Percentiles rank a stretch among this genome's conserved stretches.
These are phyloP conservation scores for Cadophora sp. DNA, from an alignment of 2,329 filamentous ascomycete species.

Conservation along the genomic window DNA sequence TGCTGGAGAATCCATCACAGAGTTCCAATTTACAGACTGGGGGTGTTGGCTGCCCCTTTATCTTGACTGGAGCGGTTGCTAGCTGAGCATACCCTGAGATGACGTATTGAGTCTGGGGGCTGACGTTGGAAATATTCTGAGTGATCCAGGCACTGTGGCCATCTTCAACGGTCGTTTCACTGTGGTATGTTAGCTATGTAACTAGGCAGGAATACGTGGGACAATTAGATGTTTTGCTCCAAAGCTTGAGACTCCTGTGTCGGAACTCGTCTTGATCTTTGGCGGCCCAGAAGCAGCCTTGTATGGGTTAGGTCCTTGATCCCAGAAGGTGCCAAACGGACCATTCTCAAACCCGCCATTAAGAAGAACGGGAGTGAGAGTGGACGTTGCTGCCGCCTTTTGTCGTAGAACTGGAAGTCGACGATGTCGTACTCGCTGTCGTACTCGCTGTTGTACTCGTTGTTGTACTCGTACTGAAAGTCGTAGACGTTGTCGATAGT, in stretches of 20 bases:
- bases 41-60: background rate
- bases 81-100: slow-evolving; percentile 17
- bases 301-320: background rate
- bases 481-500: background rate
- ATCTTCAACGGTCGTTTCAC: slow-evolving; percentile 1
- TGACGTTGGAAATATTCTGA: background rate
- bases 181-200: background rate
- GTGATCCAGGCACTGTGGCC: slow-evolving; percentile 2
- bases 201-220: background rate
- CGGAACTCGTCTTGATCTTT: background rate
- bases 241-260: background rate
- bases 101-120: slow-evolving; percentile 10
- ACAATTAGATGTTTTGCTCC: slow-evolving; percentile 6
- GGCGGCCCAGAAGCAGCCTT: background rate
- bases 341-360: slow-evolving; percentile 21
- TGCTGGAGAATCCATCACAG: background rate
- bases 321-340: slow-evolving; percentile 1
- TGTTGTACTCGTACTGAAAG: slow-evolving; percentile 17
- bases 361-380: background rate
- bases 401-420: background rate
- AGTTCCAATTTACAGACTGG: slow-evolving; percentile 8
- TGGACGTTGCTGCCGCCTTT: background rate
- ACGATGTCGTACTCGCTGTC: background rate
- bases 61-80: background rate
- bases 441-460: slow-evolving; percentile 9